Conservation (phyloP, 2,329 filamentous ascomycete genomes). For the Colletotrichum paranaense region DNA sequence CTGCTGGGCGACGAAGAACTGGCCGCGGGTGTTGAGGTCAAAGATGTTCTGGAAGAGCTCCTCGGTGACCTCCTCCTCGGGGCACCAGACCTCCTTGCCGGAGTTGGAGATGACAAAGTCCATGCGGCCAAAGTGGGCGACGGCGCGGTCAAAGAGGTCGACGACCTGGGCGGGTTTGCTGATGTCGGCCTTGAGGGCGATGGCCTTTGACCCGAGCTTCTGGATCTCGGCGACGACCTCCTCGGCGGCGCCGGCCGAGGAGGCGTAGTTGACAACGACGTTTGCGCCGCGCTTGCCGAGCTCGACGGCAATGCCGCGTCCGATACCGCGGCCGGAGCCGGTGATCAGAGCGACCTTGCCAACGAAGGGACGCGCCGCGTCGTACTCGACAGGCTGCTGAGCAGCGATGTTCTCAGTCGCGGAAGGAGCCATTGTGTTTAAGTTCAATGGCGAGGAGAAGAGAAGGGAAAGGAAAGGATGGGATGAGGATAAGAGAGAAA, state of each 20-base stretch:
- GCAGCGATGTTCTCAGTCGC: slow-evolving; percentile 35
- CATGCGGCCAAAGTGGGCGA: slow-evolving; percentile 74
- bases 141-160: slow-evolving; percentile 72
- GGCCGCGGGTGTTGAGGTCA: slow-evolving; percentile 76
- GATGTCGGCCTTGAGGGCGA: slow-evolving; percentile 74
- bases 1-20: slow-evolving; percentile 84
- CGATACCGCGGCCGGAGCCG: slow-evolving; percentile 74
- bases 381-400: slow-evolving; percentile 39
- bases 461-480: background rate
- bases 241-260: slow-evolving; percentile 65
- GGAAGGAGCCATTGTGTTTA: slow-evolving; percentile 43
- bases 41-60: slow-evolving; percentile 80
- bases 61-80: slow-evolving; percentile 75
- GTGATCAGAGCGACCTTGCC: slow-evolving; percentile 72
- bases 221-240: slow-evolving; percentile 65
- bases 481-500: background rate
- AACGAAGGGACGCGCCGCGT: slow-evolving; percentile 52
- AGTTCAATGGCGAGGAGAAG: background rate
- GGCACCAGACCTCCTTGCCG: slow-evolving; percentile 77
- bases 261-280: slow-evolving; percentile 76
- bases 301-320: slow-evolving; percentile 73
- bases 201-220: slow-evolving; percentile 65
- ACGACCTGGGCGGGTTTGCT: slow-evolving; percentile 68
- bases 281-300: slow-evolving; percentile 73
- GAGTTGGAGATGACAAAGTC: slow-evolving; percentile 81